Evolutionary conservation across 768 basidiomycete genomes (phyloP), one percentile per base, ranked within the genome.

Genomic region (Gloeostereum incarnatum): DNA sequence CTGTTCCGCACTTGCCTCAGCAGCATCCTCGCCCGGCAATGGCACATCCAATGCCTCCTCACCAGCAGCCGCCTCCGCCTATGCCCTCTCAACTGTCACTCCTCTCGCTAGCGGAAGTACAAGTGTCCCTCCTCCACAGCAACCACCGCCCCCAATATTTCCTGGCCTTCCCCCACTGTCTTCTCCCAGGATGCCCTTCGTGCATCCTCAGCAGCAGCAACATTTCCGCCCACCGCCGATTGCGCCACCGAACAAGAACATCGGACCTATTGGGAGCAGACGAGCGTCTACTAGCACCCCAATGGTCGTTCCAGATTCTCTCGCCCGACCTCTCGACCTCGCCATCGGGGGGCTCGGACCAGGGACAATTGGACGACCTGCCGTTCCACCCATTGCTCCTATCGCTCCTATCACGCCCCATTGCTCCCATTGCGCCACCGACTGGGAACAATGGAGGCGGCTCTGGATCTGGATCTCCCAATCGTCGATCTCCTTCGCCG

Each of bases 351-450:
- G 14, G 8, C 26, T 20, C 33, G 16, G 4, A 3, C 33, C 7
- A 3, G 11, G 8, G 33, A 18, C 19, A 18, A n/a, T 18, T 9
- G 32, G 16, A 19, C 16, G 33, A 40, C 58, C 61, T 21, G 48
- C 73, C n/a, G n/a, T n/a, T n/a, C n/a, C n/a, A 7, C 76, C 78
- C 1, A 80, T 82, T 35, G 78, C 69, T 5, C 70, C 73, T 1
- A n/a, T 11, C 4, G 33, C 19, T n/a, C 33, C 33, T 14, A 84
- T 88, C 81, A 4, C 68, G 79, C 3, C 81, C 82, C 1, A 66
- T 65, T 4, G 55, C 19, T 17, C 19, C 33, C n/a, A n/a, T n/a
- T n/a, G n/a, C n/a, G n/a, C n/a, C n/a, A n/a, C n/a, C n/a, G n/a
- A n/a, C n/a, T n/a, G n/a, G n/a, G n/a, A n/a, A n/a, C n/a, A n/a